A percentile compares a stretch with the other conserved stretches of the same genome.
These are phyloP conservation scores for Plantago lanceolata DNA, from an alignment of 305 asterid genomes.

Conservation along the genomic window DNA sequence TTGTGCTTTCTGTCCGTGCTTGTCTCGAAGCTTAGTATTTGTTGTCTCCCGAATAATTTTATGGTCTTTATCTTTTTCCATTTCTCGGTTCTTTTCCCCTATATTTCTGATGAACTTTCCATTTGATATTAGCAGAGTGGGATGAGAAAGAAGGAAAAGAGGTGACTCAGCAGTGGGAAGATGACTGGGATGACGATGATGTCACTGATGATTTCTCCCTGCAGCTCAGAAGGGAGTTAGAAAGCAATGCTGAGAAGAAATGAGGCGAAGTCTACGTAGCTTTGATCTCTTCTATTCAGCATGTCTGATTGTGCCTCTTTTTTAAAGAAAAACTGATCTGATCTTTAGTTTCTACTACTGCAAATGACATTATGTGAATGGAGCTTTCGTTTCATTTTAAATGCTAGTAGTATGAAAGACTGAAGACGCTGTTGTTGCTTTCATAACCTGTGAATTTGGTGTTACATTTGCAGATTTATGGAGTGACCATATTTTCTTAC, in stretches of 20 bases:
- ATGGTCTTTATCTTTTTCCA: background rate
- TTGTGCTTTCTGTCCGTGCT: too few species aligned
- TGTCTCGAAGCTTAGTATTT: too few species aligned
- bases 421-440: too few species aligned
- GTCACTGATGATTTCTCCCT: slow-evolving; percentile 87
- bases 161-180: slow-evolving; percentile 92
- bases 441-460: too few species aligned
- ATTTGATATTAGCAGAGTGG: slow-evolving; percentile 49
- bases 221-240: slow-evolving; percentile 90
- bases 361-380: background rate
- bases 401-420: too few species aligned
- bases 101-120: background rate
- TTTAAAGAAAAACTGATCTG: background rate
- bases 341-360: background rate
- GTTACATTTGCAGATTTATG: too few species aligned
- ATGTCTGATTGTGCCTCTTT: background rate
- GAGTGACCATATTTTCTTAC: too few species aligned
- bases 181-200: slow-evolving; percentile 97
- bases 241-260: slow-evolving; percentile 55
- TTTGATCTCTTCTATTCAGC: background rate
- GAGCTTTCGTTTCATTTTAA: too few species aligned
- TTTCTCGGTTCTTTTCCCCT: background rate
- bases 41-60: background rate
- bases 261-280: slow-evolving; percentile 26
- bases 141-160: slow-evolving; percentile 70